Conservation (phyloP, 2,329 filamentous ascomycete genomes). For the Colletotrichum zoysiae region DNA sequence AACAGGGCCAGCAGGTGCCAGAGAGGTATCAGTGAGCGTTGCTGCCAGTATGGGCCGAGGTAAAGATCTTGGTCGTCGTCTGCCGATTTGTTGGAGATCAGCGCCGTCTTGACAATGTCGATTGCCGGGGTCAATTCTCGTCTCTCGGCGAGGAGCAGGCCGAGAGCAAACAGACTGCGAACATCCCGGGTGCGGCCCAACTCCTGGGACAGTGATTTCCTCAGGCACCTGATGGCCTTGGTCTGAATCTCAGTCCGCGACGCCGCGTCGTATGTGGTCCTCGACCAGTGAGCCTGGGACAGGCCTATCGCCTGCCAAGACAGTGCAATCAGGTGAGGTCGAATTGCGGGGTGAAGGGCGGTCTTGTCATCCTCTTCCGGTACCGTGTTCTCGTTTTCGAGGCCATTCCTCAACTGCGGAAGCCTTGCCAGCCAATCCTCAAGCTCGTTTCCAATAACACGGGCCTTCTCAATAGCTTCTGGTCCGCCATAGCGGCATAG, state of each 20-base stretch:
- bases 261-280: constrained; percentile 81
- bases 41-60: constrained; percentile 68
- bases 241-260: constrained; percentile 79
- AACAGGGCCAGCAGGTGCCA: constrained; percentile 94
- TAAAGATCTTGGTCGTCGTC: constrained; percentile 58
- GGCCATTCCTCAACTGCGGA: constrained; percentile 50
- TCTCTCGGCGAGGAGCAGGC: constrained; percentile 88
- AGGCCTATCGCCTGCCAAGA: constrained; percentile 89
- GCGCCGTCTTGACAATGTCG: constrained; percentile 81
- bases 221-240: constrained; percentile 81
- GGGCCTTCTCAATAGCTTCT: constrained; percentile 83
- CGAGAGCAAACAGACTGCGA: constrained; percentile 83
- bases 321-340: constrained; percentile 72
- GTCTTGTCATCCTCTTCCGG: constrained; percentile 51
- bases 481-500: constrained; percentile 85
- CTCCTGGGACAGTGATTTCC: constrained; percentile 77
- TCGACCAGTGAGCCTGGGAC: constrained; percentile 88
- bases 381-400: constrained; percentile 48
- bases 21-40: constrained; percentile 78
- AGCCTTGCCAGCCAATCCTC: constrained; percentile 80
- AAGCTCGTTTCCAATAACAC: constrained; percentile 76
- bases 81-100: constrained; percentile 70
- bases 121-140: constrained; percentile 85
- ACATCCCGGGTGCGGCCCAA: constrained; percentile 76
- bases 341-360: constrained; percentile 59